Conservation (phyloP, 768 basidiomycete species). For the Serendipita sp. region DNA sequence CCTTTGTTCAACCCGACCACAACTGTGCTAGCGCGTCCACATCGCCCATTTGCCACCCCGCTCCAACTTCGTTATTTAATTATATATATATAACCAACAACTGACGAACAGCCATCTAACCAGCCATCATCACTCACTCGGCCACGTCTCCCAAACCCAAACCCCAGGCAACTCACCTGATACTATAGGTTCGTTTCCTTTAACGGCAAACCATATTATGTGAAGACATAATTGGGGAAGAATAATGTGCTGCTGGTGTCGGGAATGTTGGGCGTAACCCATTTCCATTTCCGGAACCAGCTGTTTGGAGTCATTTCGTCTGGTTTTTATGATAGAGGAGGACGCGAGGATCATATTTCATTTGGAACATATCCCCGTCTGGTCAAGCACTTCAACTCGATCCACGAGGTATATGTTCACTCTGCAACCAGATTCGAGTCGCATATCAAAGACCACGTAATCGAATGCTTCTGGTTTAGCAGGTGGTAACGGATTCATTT, state of each 20-base stretch:
- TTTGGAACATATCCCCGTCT: slow-evolving; percentile 58
- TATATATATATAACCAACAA: too few species aligned
- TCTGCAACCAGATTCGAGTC: slow-evolving; percentile 52
- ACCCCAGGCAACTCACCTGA: slow-evolving; percentile 76
- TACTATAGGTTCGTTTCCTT: slow-evolving; percentile 58
- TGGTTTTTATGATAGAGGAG: slow-evolving; percentile 86
- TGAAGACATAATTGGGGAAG: slow-evolving; percentile 80
- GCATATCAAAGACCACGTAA: slow-evolving; percentile 87
- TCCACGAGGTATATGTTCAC: slow-evolving; percentile 51
- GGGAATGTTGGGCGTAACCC: slow-evolving; percentile 65
- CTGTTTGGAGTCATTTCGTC: background rate
- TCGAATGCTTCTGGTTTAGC: slow-evolving; percentile 93
- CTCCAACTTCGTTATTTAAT: too few species aligned
- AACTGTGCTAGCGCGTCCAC: too few species aligned
- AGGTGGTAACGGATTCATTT: slow-evolving; percentile 78
- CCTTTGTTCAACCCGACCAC: too few species aligned
- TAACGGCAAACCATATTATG: slow-evolving; percentile 69
- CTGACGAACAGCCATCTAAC: too few species aligned
- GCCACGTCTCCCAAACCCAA: too few species aligned
- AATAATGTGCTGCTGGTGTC: slow-evolving; percentile 67
- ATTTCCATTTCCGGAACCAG: background rate
- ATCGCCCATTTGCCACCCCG: too few species aligned
- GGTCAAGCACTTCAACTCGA: slow-evolving; percentile 79
- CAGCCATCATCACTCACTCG: too few species aligned
- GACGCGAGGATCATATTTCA: slow-evolving; percentile 67